Base-by-base conservation (phyloP, 1,284 basidiomycete species). In the Mycosarcoma maydis region DNA sequence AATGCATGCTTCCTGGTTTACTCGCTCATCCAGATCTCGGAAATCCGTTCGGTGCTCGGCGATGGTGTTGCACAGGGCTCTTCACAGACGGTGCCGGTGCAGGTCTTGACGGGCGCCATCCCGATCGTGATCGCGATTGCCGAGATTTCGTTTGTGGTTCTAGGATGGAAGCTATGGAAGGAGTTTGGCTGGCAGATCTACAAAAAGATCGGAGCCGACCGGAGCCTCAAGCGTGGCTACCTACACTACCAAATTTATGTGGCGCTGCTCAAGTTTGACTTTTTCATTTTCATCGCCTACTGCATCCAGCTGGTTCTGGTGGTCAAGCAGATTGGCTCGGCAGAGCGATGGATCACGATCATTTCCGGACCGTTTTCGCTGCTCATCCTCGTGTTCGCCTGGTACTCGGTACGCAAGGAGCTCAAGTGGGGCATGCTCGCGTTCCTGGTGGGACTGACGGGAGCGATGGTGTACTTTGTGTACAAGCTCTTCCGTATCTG, bases 171-270 rank as follows among this genome's bases (percentile, higher is more conserved):
- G 41, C 27, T 77, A 23, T 74, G 67, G 58, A 74, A 67, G 48
- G 75, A 76, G 42, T 77, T 76, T 23, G 75, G 75, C 27, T 76
- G 75, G 74, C 66, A 75, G 36, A 73, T 77, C 34, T 77, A 77
- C 67, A 74, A 73, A 46, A 60, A 59, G 55, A 76, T 76, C 27
- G 74, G 75, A 22, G 75, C 75, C 10, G 74, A 76, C 44, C 30
- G 74, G 13, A 66, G 57, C n/a, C 58, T 77, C 22, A 74, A 75
- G 33, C 46, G 59, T 3, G 48, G 60, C 38, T 72, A 72, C 36
- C 52, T 76, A 4, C 71, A 76, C 49, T 77, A 76, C 38, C 69
- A 76, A 40, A 54, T 77, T 51, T 77, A 65, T 52, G 72, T 77
- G 13, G 72, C 65, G 23, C 56, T 77, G 36, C 61, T 77, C 50